A percentile compares a stretch with the other conserved stretches of the same genome.
These are phyloP conservation scores for Tetracladium maxilliforme DNA, from an alignment of 2,329 filamentous ascomycete species.

Conservation along the genomic window DNA sequence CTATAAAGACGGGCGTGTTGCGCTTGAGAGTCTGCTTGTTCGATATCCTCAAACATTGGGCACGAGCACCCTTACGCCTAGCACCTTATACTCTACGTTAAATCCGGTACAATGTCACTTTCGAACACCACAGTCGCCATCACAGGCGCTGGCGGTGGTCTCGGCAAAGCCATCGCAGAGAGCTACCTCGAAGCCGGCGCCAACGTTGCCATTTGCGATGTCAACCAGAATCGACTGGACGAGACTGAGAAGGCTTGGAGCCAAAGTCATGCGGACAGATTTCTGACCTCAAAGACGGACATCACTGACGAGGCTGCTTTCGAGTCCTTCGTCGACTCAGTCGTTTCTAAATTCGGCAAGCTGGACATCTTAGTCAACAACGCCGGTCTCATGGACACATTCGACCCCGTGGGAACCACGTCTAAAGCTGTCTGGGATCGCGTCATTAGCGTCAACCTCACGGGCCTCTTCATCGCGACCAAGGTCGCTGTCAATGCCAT, in stretches of 20 bases:
- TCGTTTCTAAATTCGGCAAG: slow-evolving; percentile 19
- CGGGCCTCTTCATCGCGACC: slow-evolving; percentile 34
- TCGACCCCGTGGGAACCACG: slow-evolving; percentile 33
- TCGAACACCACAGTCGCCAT: no score
- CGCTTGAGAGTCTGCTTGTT: no score
- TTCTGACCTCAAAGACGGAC: slow-evolving; percentile 19
- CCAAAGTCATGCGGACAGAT: slow-evolving; percentile 10
- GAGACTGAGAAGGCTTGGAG: slow-evolving; percentile 8
- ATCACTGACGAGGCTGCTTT: slow-evolving; percentile 19
- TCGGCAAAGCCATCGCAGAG: slow-evolving; percentile 20
- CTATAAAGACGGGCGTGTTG: no score
- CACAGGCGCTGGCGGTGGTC: slow-evolving; percentile 19
- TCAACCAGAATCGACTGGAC: slow-evolving; percentile 13
- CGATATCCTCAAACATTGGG: no score
- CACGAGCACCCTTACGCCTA: no score
- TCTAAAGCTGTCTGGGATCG: slow-evolving; percentile 32
- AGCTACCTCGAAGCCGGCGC: slow-evolving; percentile 18
- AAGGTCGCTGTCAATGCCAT: slow-evolving; percentile 34
- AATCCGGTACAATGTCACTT: no score
- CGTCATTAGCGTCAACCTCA: slow-evolving; percentile 40
- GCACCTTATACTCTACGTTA: no score
- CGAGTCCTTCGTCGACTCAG: slow-evolving; percentile 18
- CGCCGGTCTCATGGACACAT: slow-evolving; percentile 40
- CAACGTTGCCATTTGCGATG: slow-evolving; percentile 20
- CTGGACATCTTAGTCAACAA: slow-evolving; percentile 45